phyloP scores from a whole-genome alignment of 192 early-diverging fungal genomes.

The Backusella tarrabulga region DNA sequence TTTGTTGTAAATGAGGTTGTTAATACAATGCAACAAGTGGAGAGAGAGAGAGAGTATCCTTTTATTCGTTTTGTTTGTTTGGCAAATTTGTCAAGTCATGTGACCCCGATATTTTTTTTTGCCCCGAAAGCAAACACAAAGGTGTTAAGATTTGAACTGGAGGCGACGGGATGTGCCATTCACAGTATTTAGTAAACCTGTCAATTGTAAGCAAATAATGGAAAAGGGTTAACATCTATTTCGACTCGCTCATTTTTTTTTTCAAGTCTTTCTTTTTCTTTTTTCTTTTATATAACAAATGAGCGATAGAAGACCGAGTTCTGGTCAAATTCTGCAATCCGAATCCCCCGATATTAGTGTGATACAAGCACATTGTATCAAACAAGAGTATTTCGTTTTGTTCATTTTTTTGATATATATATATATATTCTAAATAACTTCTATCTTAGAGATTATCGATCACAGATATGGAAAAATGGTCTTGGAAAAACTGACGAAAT shows the following conservation, averaged over 20 bases:
- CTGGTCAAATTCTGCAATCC: constrained; percentile 13
- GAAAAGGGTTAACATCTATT: neutral
- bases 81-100: neutral
- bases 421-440: neutral
- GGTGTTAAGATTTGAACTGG: neutral
- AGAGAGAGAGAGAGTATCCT: too few species aligned
- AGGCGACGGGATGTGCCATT: neutral
- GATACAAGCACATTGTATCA: neutral
- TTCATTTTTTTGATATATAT: neutral
- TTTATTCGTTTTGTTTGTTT: neutral
- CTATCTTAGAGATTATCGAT: constrained; percentile 18
- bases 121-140: neutral
- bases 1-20: neutral
- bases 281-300: neutral
- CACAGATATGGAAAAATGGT: constrained; percentile 57
- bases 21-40: too few species aligned
- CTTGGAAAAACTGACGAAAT: constrained; percentile 56
- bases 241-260: neutral
- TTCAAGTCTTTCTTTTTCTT: neutral
- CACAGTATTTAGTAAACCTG: neutral
- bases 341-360: constrained; percentile 26
- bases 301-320: neutral
- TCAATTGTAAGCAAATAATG: neutral
- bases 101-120: neutral
- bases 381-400: neutral